These are phyloP conservation scores for Zymoseptoria crescenta DNA, from an alignment of 2,329 filamentous ascomycete genomes.

Conservation along the genomic window DNA sequence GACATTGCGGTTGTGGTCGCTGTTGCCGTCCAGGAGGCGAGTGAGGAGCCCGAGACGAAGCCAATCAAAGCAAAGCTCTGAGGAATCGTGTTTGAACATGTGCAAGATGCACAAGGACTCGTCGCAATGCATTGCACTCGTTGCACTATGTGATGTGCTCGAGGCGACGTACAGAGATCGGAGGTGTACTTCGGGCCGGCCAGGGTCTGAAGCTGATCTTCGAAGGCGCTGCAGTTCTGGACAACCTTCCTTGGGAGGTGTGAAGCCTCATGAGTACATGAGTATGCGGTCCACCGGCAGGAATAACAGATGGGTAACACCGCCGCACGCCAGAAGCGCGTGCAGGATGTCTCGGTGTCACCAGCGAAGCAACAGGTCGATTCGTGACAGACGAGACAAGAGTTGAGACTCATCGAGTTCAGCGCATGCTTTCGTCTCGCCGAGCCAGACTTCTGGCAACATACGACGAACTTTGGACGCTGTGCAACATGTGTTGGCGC, in stretches of 20 bases:
- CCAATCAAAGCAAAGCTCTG: constrained; percentile 28
- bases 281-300: not conserved
- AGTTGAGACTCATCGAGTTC: not conserved
- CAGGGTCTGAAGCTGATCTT: not conserved
- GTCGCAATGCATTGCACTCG: not conserved
- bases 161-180: not conserved
- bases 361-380: not conserved
- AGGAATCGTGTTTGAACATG: not conserved
- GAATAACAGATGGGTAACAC: not conserved
- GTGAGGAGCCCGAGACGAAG: constrained; percentile 9
- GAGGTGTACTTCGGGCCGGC: too few relatives aligned
- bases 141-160: not conserved
- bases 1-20: constrained; percentile 85
- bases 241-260: not conserved
- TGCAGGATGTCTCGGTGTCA: not conserved
- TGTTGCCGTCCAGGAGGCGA: constrained; percentile 60
- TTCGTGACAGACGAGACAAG: not conserved
- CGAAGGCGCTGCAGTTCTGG: not conserved
- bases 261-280: not conserved
- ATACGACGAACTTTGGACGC: not conserved
- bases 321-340: not conserved
- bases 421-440: not conserved
- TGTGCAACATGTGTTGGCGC: not conserved
- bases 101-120: not conserved
- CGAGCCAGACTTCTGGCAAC: not conserved